phyloP scores from a whole-genome alignment of 306 rosid species.

The Mucuna pruriens region DNA sequence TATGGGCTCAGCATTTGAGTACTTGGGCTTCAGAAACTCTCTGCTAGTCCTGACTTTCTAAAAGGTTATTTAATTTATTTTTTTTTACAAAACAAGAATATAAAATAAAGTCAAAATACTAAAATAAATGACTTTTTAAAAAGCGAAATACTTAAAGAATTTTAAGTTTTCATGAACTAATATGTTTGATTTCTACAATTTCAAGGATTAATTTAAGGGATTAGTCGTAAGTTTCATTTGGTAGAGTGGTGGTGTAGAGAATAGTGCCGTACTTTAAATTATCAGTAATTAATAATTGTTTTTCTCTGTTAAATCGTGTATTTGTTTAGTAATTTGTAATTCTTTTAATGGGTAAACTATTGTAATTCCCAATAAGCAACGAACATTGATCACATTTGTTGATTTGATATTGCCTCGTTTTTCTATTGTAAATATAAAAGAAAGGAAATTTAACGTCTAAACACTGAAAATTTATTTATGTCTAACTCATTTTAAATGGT shows the following conservation, averaged over 20 bases:
- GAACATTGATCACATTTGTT: background rate
- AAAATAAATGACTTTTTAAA: too few relatives aligned
- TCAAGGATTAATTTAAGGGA: too few relatives aligned
- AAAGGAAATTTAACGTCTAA: background rate
- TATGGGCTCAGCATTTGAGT: background rate
- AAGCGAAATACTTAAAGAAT: background rate
- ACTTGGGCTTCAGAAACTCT: background rate
- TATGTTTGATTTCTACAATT: background rate
- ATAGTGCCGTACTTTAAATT: background rate
- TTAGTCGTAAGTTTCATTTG: background rate
- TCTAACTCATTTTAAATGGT: background rate
- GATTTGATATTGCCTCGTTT: background rate
- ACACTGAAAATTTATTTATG: background rate
- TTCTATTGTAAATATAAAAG: background rate
- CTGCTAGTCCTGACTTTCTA: background rate
- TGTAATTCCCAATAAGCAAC: background rate
- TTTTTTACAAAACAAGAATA: too few relatives aligned
- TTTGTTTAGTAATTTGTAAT: background rate
- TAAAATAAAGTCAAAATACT: too few relatives aligned
- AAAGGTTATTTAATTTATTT: background rate
- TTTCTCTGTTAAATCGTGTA: background rate
- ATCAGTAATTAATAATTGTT: background rate
- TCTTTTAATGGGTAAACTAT: background rate
- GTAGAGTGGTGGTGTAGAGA: background rate
- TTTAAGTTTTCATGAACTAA: background rate